Conservation (phyloP, 768 basidiomycete species). For the Plicaturopsis crispa region DNA sequence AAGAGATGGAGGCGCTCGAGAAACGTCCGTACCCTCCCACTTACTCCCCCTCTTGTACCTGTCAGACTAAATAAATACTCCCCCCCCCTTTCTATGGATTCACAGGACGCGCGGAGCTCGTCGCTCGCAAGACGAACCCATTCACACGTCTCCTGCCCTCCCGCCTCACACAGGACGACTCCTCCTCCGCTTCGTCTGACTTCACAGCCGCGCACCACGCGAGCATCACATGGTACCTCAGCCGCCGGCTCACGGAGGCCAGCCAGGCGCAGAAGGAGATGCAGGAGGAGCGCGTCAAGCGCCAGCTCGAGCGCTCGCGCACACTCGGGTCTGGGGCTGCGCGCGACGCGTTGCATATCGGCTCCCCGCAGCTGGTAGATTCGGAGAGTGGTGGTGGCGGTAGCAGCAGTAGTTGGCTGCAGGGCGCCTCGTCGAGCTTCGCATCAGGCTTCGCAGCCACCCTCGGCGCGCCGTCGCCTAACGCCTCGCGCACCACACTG, state of each 20-base stretch:
- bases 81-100: conserved; percentile 9
- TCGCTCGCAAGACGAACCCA: conserved; percentile 56
- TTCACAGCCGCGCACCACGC: conserved; percentile 85
- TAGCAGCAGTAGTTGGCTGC: conserved; percentile 54
- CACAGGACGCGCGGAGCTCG: conserved; percentile 60
- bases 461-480: conserved; percentile 39
- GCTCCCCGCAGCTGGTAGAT: conserved; percentile 15
- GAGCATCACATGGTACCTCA: conserved; percentile 89
- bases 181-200: conserved; percentile 53
- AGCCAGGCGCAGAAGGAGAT: conserved; percentile 77
- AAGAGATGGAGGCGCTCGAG: conserved; percentile 83
- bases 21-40: conserved; percentile 53
- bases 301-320: conserved; percentile 77
- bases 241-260: conserved; percentile 68
- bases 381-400: conserved; percentile 1
- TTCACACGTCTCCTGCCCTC: conserved; percentile 65
- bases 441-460: conserved; percentile 50
- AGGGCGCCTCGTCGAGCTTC: conserved; percentile 47
- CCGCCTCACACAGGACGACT: conserved; percentile 53
- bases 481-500: conserved; percentile 18
- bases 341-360: conserved; percentile 44
- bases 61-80: conserved; percentile 11
- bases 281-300: conserved; percentile 89
- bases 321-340: conserved; percentile 79
- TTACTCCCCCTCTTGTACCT: conserved; percentile 5